Conservation (phyloP, 805 yeast species). For the Zygosaccharomyces rouxii region DNA sequence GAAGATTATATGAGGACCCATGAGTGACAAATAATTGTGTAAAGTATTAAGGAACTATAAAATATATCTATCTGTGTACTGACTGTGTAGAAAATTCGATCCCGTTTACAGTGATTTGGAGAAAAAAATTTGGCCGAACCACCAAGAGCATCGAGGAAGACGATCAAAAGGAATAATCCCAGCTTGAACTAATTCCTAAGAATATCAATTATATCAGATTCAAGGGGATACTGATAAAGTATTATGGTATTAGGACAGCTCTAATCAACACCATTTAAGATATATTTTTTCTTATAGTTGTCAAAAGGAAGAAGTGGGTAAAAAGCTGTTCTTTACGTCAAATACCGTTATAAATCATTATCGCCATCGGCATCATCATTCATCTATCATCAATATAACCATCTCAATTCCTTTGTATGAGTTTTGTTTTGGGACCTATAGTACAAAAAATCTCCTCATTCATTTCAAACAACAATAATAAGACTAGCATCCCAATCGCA, state of each 20-base stretch:
- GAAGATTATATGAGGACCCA: not conserved
- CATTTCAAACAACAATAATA: slow-evolving; percentile 8
- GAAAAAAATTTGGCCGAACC: not conserved
- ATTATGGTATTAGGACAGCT: not conserved
- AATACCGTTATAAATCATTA: no score
- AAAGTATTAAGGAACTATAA: not conserved
- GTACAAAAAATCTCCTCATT: slow-evolving; percentile 12
- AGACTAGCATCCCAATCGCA: slow-evolving; percentile 9
- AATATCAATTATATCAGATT: not conserved
- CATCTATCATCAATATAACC: not conserved
- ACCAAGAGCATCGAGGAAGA: not conserved
- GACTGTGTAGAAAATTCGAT: not conserved
- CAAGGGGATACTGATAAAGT: not conserved
- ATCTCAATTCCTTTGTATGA: slow-evolving; percentile 12
- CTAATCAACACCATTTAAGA: not conserved
- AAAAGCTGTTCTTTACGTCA: not conserved
- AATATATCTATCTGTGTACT: not conserved
- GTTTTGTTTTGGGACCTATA: slow-evolving; percentile 9
- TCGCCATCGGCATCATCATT: not conserved
- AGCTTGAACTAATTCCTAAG: not conserved
- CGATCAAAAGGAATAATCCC: not conserved
- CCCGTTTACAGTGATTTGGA: slow-evolving; percentile 8
- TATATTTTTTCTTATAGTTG: not conserved
- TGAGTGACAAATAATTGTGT: not conserved
- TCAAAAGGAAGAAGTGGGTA: not conserved